phyloP scores from a whole-genome alignment of 495 filamentous ascomycete species.

The Ramalina intermedia region DNA sequence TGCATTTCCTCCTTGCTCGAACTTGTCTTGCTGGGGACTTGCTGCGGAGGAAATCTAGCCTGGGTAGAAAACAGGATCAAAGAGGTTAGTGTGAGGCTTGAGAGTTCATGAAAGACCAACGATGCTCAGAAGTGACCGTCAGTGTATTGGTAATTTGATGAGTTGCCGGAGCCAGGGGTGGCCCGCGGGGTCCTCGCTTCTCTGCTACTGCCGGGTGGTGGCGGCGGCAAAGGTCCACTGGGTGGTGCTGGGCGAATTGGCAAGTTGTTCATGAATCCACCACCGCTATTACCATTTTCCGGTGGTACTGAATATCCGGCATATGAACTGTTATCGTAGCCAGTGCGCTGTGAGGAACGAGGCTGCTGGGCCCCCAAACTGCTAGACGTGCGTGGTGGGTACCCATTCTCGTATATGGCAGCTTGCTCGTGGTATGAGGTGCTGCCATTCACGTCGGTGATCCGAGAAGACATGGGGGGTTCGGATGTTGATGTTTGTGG shows the following conservation, averaged over 20 bases:
- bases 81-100: no score
- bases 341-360: slow-evolving; percentile 26
- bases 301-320: slow-evolving; percentile 16
- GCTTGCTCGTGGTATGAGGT: slow-evolving; percentile 8
- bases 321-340: slow-evolving; percentile 2
- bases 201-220: no score
- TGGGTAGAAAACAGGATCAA: no score
- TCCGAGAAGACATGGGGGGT: slow-evolving; percentile 1
- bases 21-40: no score
- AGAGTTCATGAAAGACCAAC: no score
- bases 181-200: no score
- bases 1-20: no score
- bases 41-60: no score
- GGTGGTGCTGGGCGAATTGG: slow-evolving; percentile 32
- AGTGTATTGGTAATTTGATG: no score
- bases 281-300: slow-evolving; percentile 25
- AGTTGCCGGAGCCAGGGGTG: no score
- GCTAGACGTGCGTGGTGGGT: slow-evolving; percentile 21
- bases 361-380: slow-evolving; percentile 18
- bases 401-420: slow-evolving; percentile 11
- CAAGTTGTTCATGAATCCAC: slow-evolving; percentile 25
- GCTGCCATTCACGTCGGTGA: slow-evolving; percentile 11
- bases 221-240: slow-evolving; percentile 19
- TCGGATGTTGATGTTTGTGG: slow-evolving; percentile 1
- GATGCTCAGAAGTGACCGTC: no score